Percentiles rank a stretch among this genome's conserved stretches.
phyloP scores from a whole-genome alignment of 23 red algal genomes.

The Gracilaria gracilis region DNA sequence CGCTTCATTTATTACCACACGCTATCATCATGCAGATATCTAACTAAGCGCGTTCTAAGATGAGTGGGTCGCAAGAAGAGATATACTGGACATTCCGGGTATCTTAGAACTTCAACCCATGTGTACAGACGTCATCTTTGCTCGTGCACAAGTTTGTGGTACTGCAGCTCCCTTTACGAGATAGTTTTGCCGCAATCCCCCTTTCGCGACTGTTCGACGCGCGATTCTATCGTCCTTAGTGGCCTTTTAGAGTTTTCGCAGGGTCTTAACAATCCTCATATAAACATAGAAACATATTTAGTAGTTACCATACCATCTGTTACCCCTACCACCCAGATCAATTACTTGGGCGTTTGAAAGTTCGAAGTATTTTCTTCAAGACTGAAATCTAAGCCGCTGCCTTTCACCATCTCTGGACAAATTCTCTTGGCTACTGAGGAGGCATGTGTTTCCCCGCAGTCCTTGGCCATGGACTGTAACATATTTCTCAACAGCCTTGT shows the following conservation, averaged over 20 bases:
- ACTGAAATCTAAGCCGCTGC: not conserved
- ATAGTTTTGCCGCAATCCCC: slow-evolving; percentile 34
- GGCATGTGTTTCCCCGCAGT: slow-evolving; percentile 14
- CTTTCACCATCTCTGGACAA: not conserved
- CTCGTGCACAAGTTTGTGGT: not conserved
- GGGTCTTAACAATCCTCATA: slow-evolving; percentile 33
- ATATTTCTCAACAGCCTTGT: not conserved
- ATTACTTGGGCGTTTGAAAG: too few relatives aligned
- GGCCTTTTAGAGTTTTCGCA: slow-evolving; percentile 31
- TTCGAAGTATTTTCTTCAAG: too few relatives aligned
- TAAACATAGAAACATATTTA: slow-evolving; percentile 38
- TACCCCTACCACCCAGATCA: too few relatives aligned
- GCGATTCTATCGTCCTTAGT: slow-evolving; percentile 36
- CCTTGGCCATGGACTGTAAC: slow-evolving; percentile 29
- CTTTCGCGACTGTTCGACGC: slow-evolving; percentile 27
- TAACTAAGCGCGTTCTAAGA: not conserved
- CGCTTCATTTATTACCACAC: not conserved
- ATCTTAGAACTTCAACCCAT: slow-evolving; percentile 48
- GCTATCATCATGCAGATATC: not conserved
- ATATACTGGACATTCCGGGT: not conserved
- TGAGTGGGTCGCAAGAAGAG: slow-evolving; percentile 30
- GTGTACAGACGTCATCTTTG: slow-evolving; percentile 32
- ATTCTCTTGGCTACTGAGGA: slow-evolving; percentile 1
- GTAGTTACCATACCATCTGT: not conserved
- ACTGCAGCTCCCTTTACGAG: slow-evolving; percentile 20